Conservation (phyloP, 2,329 filamentous ascomycete genomes). For the Diaporthe capsici region DNA sequence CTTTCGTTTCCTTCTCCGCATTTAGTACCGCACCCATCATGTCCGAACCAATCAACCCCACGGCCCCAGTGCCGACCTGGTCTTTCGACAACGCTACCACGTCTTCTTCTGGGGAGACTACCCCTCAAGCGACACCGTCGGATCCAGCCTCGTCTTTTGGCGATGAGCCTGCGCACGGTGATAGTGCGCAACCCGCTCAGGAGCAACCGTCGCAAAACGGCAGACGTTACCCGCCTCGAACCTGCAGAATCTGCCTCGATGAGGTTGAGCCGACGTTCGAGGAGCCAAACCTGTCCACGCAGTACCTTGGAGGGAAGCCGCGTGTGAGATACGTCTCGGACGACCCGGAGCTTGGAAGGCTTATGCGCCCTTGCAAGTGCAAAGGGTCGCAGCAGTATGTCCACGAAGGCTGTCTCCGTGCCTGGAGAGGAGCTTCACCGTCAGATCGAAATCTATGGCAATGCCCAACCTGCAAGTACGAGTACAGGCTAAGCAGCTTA, state of each 20-base stretch:
- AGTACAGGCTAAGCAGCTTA: slow-evolving; percentile 84
- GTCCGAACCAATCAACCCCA: slow-evolving; percentile 10
- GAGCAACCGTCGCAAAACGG: slow-evolving; percentile 46
- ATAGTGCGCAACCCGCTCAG: slow-evolving; percentile 40
- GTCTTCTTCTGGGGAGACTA: background rate
- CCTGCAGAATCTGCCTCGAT: slow-evolving; percentile 93
- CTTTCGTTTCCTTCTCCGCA: background rate
- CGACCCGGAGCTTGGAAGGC: slow-evolving; percentile 79
- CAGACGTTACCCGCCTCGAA: slow-evolving; percentile 76
- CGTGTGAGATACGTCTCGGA: slow-evolving; percentile 76
- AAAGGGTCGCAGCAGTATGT: slow-evolving; percentile 95
- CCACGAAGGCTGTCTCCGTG: slow-evolving; percentile 88
- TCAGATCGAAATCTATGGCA: slow-evolving; percentile 82
- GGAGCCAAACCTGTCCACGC: slow-evolving; percentile 51
- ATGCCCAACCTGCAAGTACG: slow-evolving; percentile 89
- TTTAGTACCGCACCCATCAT: background rate
- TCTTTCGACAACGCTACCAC: slow-evolving; percentile 27
- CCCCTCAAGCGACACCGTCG: slow-evolving; percentile 1
- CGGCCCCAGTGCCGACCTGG: slow-evolving; percentile 34
- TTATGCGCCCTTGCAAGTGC: slow-evolving; percentile 93
- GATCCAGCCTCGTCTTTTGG: slow-evolving; percentile 12
- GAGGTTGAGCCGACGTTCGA: slow-evolving; percentile 66
- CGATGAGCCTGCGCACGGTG: slow-evolving; percentile 28
- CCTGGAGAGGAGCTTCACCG: slow-evolving; percentile 84
- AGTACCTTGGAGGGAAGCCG: slow-evolving; percentile 50